A percentile compares a stretch with the other conserved stretches of the same genome.
Evolutionary conservation across 805 yeast species (phyloP).

Genomic region (Zygosaccharomyces gambellarensis): DNA sequence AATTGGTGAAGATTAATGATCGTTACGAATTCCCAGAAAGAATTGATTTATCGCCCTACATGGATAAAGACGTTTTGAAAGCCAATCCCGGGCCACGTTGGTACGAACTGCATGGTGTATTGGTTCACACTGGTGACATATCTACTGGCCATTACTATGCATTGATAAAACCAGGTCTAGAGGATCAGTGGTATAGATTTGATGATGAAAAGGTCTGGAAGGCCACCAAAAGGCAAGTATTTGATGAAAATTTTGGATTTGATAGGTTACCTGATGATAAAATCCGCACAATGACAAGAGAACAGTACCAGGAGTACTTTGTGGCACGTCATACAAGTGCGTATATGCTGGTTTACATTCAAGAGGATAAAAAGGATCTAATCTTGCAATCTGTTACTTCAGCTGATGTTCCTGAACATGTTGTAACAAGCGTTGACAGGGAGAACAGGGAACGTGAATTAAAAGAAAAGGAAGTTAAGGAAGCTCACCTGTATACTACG

Average conservation of each 20-base stretch:
- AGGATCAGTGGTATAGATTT: constrained; percentile 79
- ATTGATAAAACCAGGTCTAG: constrained; percentile 71
- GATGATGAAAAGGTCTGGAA: constrained; percentile 94
- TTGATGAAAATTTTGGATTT: constrained; percentile 89
- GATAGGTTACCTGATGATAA: constrained; percentile 49
- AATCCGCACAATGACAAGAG: constrained; percentile 48
- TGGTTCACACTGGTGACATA: constrained; percentile 94
- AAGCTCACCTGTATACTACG: constrained; percentile 58
- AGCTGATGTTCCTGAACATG: constrained; percentile 60
- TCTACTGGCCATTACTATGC: constrained; percentile 97
- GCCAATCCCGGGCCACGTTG: constrained; percentile 53
- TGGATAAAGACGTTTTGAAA: constrained; percentile 49
- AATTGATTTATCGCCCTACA: constrained; percentile 73
- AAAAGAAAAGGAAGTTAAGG: constrained; percentile 59
- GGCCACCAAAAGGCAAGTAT: constrained; percentile 78
- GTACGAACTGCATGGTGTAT: constrained; percentile 85
- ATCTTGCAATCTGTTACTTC: constrained; percentile 56
- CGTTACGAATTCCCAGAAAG: constrained; percentile 81
- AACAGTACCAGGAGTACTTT: constrained; percentile 58
- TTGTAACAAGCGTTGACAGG: constrained; percentile 56
- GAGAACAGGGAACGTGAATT: constrained; percentile 57
- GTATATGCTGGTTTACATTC: constrained; percentile 90
- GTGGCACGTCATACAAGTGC: constrained; percentile 87
- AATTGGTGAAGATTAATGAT: constrained; percentile 86
- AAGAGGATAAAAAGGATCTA: constrained; percentile 52